Percentiles rank a stretch among this genome's conserved stretches.
Evolutionary conservation across 2,329 filamentous ascomycete genomes (phyloP).

Genomic region (Ilyonectria sp.): DNA sequence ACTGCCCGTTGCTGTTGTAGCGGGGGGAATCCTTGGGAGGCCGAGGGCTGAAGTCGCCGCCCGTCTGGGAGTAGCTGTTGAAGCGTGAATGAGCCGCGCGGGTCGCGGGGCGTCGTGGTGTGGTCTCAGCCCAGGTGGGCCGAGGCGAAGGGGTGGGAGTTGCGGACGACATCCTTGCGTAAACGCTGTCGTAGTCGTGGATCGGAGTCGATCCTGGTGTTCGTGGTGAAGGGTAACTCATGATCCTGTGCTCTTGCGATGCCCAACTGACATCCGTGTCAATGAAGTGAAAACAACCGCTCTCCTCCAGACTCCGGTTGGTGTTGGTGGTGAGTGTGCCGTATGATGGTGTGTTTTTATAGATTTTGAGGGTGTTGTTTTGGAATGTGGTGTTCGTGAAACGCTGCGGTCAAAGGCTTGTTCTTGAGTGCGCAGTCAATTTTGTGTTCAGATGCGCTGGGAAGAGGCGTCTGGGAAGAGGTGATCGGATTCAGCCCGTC

Average conservation of each 20-base stretch:
- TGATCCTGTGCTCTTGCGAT: conserved; percentile 56
- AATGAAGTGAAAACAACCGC: conserved; percentile 40
- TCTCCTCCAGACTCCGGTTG: conserved; percentile 49
- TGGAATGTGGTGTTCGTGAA: conserved; percentile 37
- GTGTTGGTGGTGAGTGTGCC: conserved; percentile 32
- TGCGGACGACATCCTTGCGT: conserved; percentile 67
- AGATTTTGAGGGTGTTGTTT: conserved; percentile 43
- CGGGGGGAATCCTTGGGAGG: conserved; percentile 70
- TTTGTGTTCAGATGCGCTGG: conserved; percentile 40
- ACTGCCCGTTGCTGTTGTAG: conserved; percentile 74
- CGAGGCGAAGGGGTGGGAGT: conserved; percentile 72
- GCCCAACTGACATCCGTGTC: conserved; percentile 51
- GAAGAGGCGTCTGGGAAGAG: conserved; percentile 62
- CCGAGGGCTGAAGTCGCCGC: conserved; percentile 57
- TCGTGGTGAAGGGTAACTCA: conserved; percentile 58
- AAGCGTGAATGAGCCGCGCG: conserved; percentile 60
- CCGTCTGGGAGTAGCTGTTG: conserved; percentile 56
- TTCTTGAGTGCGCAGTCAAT: conserved; percentile 40
- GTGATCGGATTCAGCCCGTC: conserved; percentile 65
- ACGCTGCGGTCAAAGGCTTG: conserved; percentile 39
- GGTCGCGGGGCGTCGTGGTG: conserved; percentile 69
- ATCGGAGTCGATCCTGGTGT: conserved; percentile 64
- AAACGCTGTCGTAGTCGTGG: conserved; percentile 64
- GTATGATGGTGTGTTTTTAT: conserved; percentile 51
- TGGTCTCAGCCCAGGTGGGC: conserved; percentile 63